Evolutionary conservation across 495 filamentous ascomycete genomes (phyloP).

Genomic region (Halenospora varia): DNA sequence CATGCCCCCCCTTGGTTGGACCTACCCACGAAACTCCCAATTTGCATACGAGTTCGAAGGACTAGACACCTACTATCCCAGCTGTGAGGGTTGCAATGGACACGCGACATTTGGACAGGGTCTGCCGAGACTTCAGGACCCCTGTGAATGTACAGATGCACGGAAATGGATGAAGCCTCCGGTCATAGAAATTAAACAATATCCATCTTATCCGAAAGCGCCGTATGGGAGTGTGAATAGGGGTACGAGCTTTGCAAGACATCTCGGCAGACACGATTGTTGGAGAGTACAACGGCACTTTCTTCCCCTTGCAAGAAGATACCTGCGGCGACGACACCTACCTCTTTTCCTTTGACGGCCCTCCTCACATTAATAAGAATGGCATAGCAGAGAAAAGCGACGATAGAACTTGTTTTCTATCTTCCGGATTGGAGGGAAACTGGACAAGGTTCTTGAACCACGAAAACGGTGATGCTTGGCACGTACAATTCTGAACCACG

Average conservation of each 20-base stretch:
- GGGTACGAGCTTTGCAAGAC: not conserved
- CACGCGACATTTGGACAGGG: not conserved
- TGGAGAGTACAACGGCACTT: not conserved
- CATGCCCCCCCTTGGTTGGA: not conserved
- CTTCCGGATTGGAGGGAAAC: not conserved
- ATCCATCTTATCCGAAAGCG: not conserved
- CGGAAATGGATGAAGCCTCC: not conserved
- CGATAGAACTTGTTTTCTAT: not conserved
- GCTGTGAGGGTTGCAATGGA: not conserved
- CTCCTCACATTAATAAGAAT: not conserved
- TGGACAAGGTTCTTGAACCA: conserved; percentile 5
- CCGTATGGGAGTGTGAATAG: not conserved
- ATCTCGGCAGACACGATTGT: not conserved
- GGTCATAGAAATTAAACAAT: not conserved
- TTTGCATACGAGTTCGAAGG: not conserved
- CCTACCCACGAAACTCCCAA: not conserved
- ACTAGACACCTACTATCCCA: not conserved
- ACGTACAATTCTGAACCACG: no score
- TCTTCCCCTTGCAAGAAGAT: not conserved
- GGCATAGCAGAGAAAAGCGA: no score
- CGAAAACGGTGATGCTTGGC: no score
- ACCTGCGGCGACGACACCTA: not conserved
- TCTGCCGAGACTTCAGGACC: not conserved
- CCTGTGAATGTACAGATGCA: no score
- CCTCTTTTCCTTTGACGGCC: not conserved